Evolutionary conservation across 148 eudicot species (phyloP), one percentile per base, ranked within the genome.

Genomic region (Diospyros lotus): DNA sequence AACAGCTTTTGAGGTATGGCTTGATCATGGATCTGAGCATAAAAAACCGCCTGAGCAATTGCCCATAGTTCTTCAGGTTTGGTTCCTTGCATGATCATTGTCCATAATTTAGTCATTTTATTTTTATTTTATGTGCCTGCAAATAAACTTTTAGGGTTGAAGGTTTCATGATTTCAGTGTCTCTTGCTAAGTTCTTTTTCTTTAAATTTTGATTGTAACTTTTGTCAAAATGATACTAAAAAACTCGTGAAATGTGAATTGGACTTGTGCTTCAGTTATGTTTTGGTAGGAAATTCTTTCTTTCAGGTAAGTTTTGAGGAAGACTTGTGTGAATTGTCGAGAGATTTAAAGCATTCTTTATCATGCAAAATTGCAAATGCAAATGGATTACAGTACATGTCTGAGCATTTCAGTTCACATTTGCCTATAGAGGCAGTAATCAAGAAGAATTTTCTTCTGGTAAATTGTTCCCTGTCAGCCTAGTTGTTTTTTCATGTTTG

Each of bases 1-100:
- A 76, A 89, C 91, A 42, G 94, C 98, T 18, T 91, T 93, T 83
- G 98, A 93, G 84, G 91, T 93, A 68, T 93, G 98, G 98, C 98
- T 93, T 75, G 98, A 89, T 83, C 96, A 93, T 87, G 98, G 98
- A 63, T 93, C 91, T 70, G 87, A 91, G 78, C 80, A 81, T 68
- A 93, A 91, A 77, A 93, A 93, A 71, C 94, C 91, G 64, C 98
- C 98, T 5, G 96, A 91, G 76, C 98, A 91, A 86, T 83, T 93
- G 83, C 96, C 92, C 68, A 89, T 93, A 83, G 96, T 93, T 79
- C 98, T 93, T 75, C 98, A 91, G 96, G 98, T 91, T 71, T 58
- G 75, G 50, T 58, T 38, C 39, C 61, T 28, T 17, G 44, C 43
- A 58, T 71, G 18, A 59, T 66, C 11, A 40, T 75, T 69, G 4